Base-by-base conservation (phyloP, 306 rosid species). In the Vigna hirtella region DNA sequence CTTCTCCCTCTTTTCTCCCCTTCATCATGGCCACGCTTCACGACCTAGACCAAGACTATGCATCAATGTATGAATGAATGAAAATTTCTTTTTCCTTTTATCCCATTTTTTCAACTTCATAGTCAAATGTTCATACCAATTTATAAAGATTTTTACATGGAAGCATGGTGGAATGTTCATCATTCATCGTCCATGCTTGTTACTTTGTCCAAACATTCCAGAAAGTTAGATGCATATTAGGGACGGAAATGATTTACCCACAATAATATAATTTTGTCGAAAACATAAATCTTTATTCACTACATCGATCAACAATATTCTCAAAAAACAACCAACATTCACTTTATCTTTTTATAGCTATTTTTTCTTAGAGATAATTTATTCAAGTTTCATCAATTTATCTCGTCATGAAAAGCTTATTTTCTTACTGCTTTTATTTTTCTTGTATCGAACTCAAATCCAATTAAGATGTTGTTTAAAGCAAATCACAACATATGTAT, bases 11-110 rank as follows among this genome's bases (percentile, higher is more conserved):
- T 73, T 71, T 62, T 77, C 76, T 77, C 43, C 26, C 73, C 78
- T 72, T 57, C 85, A 86, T 85, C 67, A 72, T 84, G 84, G 74
- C 77, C 69, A 74, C 56, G 63, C 81, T 65, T 72, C 79, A 55
- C 34, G 63, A 43, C 70, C 66, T 80, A 42, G 87, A 79, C 87
- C 81, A 74, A 17, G 72, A 66, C 83, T 18, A n/a, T 10, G 22
- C 9, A 42, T 42, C 3, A 30, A 30, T 26, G 28, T 26, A 26
- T 26, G 34, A 30, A 30, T 30, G 4, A 38, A 36, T 38, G 9
- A 62, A 32, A 62, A 15, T 50, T 30, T 17, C 9, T 47, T 81
- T 75, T 62, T 38, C n/a, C n/a, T 49, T 81, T 65, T 66, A 15
- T 16, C 15, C 40, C 48, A 12, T 70, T 76, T 66, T 58, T 28